Evolutionary conservation across 2,329 filamentous ascomycete species (phyloP), one percentile per base, ranked within the genome.

Genomic region (Aspergillus ruber): DNA sequence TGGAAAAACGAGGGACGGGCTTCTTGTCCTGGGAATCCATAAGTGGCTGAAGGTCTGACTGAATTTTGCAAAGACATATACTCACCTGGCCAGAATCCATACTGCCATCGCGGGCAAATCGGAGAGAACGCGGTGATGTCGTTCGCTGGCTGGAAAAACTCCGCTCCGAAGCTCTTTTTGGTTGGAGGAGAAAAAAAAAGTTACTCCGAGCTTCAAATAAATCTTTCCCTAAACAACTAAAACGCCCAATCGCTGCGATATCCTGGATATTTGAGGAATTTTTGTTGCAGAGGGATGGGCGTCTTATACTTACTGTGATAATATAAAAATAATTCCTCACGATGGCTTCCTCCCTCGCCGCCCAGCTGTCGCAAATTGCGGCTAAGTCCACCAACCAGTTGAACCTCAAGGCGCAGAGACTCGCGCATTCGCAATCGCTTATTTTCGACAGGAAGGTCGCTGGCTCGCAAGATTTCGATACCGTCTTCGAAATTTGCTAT

Each of bases 361-460:
- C 88, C 74, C 94, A 98, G 80, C 77, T 99, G 75, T 88, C 90
- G 76, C 84, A 88, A 66, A 90, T 98, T 65, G 88, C 90, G 59
- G 84, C 86, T 56, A 88, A 87, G 63, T 95, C 89, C 60, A 95
- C 90, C 59, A 85, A 90, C 65, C 86, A 91, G 58, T 81, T 97
- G 62, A 88, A 97, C 66, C 79, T 95, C 59, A 95, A 94, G 72
- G 88, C 90, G 61, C 90, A 96, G 73, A 91, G 90, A 70, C 82
- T 86, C 51, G 83, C 88, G 53, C 93, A 98, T 72, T 88, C 88
- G 55, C 91, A 96, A 70, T 98, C 93, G 45, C 75, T 99, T 52
- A 88, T 99, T 50, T 98, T 95, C 74, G 90, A 95, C 59, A 80
- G 87, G 50, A 82, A 84, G 63, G 78, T 91, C 58, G 93, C 93